Evolutionary conservation across 306 rosid genomes (phyloP), one percentile per base, ranked within the genome.

Genomic region (Quercus glauca): DNA sequence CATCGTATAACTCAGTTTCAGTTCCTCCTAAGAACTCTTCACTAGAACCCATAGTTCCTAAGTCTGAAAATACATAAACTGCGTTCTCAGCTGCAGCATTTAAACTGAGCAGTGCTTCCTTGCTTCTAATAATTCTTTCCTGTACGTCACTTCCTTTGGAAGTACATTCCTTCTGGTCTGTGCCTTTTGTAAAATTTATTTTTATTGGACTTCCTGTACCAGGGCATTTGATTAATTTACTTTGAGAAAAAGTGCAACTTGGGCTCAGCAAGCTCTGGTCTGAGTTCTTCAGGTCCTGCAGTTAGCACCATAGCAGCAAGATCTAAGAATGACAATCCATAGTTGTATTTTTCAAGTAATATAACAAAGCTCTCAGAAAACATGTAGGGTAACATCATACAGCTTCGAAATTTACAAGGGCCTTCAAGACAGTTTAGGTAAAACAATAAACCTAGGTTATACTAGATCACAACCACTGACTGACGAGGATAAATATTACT

Each of bases 1-100:
- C 90, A 61, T 82, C 72, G 26, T 79, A 64, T 64, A 88, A 80
- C 71, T 87, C 82, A 81, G 82, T 81, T 76, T 65, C 84, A 25
- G 75, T 45, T 79, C 45, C 86, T 1, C 69, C 63, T 49, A 76
- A 75, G 55, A 74, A 29, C 56, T 84, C 87, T 76, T 86, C 84
- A n/a, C 84, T 64, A 11, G 74, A 80, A 73, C 58, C 23, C 20
- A 23, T 53, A 55, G 37, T 21, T 68, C 63, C 85, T 37, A 90
- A 74, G 69, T 74, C 78, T 57, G 80, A 78, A 83, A 87, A 76
- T 55, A 80, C 76, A 71, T 67, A 82, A 77, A 80, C 19, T 13
- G 81, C 85, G 64, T 60, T 85, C 79, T 88, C 90, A 18, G 92
- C 89, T 70, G 90, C 92, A 17, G 81, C 80, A 84, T 87, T 84